These are phyloP conservation scores for Trichoderma sp. DNA, from an alignment of 2,329 filamentous ascomycete species.

Conservation along the genomic window DNA sequence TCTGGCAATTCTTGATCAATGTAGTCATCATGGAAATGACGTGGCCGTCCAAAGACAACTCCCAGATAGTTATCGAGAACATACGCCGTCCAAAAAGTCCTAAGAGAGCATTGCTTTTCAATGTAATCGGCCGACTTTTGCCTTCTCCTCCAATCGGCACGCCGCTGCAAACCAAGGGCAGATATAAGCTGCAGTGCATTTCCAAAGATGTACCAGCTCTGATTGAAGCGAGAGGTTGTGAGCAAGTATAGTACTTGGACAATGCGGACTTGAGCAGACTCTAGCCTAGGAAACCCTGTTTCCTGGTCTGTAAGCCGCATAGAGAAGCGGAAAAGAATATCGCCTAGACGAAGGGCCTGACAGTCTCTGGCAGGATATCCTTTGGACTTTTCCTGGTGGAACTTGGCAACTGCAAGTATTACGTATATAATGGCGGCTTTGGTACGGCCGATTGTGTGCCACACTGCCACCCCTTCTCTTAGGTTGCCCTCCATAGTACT, in stretches of 20 bases:
- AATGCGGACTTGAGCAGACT: slow-evolving; percentile 56
- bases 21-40: slow-evolving; percentile 60
- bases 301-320: slow-evolving; percentile 44
- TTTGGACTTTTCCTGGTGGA: slow-evolving; percentile 42
- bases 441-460: slow-evolving; percentile 40
- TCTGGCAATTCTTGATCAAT: slow-evolving; percentile 60
- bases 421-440: slow-evolving; percentile 47
- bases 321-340: slow-evolving; percentile 43
- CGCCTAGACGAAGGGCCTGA: slow-evolving; percentile 30
- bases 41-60: slow-evolving; percentile 59
- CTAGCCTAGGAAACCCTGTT: slow-evolving; percentile 50
- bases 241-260: slow-evolving; percentile 58
- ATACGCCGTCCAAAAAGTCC: slow-evolving; percentile 62
- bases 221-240: slow-evolving; percentile 56
- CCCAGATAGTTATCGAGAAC: slow-evolving; percentile 61
- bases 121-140: slow-evolving; percentile 40
- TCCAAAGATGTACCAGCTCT: slow-evolving; percentile 60
- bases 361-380: slow-evolving; percentile 26
- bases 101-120: slow-evolving; percentile 49
- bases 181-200: slow-evolving; percentile 52
- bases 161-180: slow-evolving; percentile 38
- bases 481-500: slow-evolving; percentile 39
- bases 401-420: slow-evolving; percentile 46
- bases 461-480: slow-evolving; percentile 35
- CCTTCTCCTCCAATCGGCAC: slow-evolving; percentile 19